Evolutionary conservation across 78 protist species (phyloP), one percentile per base, ranked within the genome.

Genomic region (Pigoraptor vietnamica): DNA sequence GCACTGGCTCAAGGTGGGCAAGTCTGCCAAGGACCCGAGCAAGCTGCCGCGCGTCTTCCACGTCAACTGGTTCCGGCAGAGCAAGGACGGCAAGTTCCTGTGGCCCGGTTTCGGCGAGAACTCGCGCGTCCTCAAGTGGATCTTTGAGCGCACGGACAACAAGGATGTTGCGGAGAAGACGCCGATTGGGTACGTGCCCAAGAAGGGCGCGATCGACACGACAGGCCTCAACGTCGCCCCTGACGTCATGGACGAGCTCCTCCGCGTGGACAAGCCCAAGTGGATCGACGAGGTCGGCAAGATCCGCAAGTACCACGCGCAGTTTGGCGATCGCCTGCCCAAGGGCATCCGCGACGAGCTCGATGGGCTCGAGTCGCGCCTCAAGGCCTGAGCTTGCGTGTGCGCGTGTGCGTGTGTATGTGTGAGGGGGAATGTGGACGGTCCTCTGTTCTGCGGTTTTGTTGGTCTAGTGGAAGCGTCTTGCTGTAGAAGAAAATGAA

Each of bases 21-120:
- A 55, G 34, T 6, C 10, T 0, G 37, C 67, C n/a, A 87, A 89
- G 36, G 32, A 34, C 14, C 37, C 79, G 34, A 21, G 67, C 87
- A 88, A 90, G 86, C 88, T 92, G 25, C 99, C 99, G 79, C 94
- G 95, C 90, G 93, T 97, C 81, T 97, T 96, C 94, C 86, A 91
- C 36, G 98, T 97, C 87, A 97, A 97, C 95, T 97, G 99, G 99
- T 89, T 97, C 96, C 90, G 97, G 35, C 81, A 93, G 39, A 88
- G 93, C 67, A 92, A 87, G 24, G 67, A 81, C 36, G 95, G 95
- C 24, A 93, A 95, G 91, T 97, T 93, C 94, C 40, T 97, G 24
- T 97, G 99, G 99, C 97, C 98, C 29, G 99, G 99, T 1, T 97
- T 96, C 56, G 97, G 96, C 39, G 97, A 97, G 33, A 97, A 97